Evolutionary conservation across 805 yeast species (phyloP), one percentile per base, ranked within the genome.

Genomic region (Candida sphagnicola): DNA sequence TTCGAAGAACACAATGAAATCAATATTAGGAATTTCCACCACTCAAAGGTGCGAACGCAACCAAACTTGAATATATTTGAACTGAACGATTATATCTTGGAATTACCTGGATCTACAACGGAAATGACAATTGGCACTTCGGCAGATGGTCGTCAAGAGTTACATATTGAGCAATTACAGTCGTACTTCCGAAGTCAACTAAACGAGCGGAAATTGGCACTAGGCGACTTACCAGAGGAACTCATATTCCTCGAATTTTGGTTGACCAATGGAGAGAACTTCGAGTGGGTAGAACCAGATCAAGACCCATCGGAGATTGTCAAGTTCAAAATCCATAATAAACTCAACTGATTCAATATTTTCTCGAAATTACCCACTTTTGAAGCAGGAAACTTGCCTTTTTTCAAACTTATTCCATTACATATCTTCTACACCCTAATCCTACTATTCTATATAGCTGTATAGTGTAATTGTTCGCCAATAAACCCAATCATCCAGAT

Each of bases 281-380:
- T 58, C 38, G 60, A 51, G 31, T 68, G 74, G 74, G 70, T 61
- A 2, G 74, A 68, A 40, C 72, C 74, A 3, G 74, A 68, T 40
- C 74, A 68, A 45, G 74, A 68, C 42, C 74, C 74, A 4, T 71
- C 68, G 1, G 72, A 67, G 39, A 50, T 65, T 16, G 25, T 49
- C 2, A 45, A 47, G 28, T 35, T 50, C 14, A 42, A 50, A 13
- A 42, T 49, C 13, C 37, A 41, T 14, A 37, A 43, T 26, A 28
- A 25, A 10, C 15, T 18, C 8, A n/a, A 30, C n/a, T n/a, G n/a
- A n/a, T n/a, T n/a, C n/a, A n/a, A n/a, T n/a, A n/a, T n/a, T n/a
- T n/a, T 21, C 24, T 21, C 24, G 24, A 21, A 21, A 21, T 21
- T 21, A 10, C 8, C 24, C 24, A 21, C 8, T 21, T 21, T 21